Evolutionary conservation across 139 green algal genomes (phyloP), one percentile per base, ranked within the genome.

Genomic region (Chlamydomonas applanata): DNA sequence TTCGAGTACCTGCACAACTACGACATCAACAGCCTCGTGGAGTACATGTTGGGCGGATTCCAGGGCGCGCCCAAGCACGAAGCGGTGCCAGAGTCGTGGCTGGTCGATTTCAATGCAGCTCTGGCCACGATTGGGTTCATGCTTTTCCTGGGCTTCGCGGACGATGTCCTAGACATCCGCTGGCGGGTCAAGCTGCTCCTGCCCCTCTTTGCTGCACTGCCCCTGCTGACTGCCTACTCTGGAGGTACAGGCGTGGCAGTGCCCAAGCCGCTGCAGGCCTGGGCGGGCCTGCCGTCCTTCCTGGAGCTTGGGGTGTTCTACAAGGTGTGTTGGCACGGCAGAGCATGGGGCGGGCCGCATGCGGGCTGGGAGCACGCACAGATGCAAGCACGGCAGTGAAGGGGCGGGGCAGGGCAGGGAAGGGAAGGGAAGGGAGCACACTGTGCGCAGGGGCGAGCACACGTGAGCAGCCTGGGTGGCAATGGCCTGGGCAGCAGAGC

Each of bases 91-190:
- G 84, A 91, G 40, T 76, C 91, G 19, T 98, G 95, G 96, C 86
- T 97, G 74, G 86, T 98, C n/a, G 93, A 99, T 85, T 99, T 97
- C 88, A 99, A 99, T 65, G 93, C 95, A 4, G 96, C 95, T 2
- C 80, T 99, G 27, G 95, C 94, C 9, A 95, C 90, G 33, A 94
- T 99, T 49, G 94, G 91, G 74, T 98, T 98, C 86, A 99, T 98
- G 95, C 82, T 98, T 3, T 97, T 99, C 76, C 87, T 99, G 20
- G 96, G 96, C 5, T 99, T 99, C 82, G 93, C 95, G 9, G 96
- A 99, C 70, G 96, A 99, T 73, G 96, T 99, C 53, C 88, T 99
- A 71, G 96, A 99, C 84, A 94, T 99, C 56, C 94, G 92, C 1
- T 99, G 96, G 96, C 76, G 96, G 22, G 90, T 95, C 9, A 99